Percentiles rank a stretch among this genome's conserved stretches.
Conservation (phyloP, 495 filamentous ascomycete genomes). For the Pyronema omphalodes region DNA sequence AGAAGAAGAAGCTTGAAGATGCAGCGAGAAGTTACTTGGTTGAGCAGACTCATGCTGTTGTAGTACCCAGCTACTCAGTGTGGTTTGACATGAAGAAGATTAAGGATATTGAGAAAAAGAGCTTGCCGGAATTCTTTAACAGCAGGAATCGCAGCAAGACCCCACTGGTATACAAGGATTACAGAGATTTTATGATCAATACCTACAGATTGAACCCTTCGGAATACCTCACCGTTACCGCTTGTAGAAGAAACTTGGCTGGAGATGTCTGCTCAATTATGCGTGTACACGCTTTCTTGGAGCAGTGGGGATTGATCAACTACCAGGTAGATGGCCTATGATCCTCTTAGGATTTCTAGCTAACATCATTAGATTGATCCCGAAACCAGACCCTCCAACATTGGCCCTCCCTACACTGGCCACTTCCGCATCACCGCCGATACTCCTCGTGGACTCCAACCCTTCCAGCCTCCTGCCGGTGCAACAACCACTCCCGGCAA, state of each 20-base stretch:
- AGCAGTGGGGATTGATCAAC: conserved; percentile 97
- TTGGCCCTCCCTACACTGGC: conserved; percentile 89
- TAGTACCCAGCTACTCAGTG: conserved; percentile 84
- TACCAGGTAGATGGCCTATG: conserved; percentile 53
- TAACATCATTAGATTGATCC: conserved; percentile 60
- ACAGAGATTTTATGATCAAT: conserved; percentile 99
- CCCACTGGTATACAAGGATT: conserved; percentile 92
- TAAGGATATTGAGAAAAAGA: conserved; percentile 74
- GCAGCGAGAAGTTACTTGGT: conserved; percentile 79
- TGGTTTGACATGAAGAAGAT: conserved; percentile 98
- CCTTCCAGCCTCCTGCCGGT: conserved; percentile 76
- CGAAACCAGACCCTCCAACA: conserved; percentile 82
- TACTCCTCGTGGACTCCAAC: conserved; percentile 82
- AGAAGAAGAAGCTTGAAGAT: conserved; percentile 63
- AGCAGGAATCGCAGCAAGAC: conserved; percentile 96
- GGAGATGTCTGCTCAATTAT: conserved; percentile 98
- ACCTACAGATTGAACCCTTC: conserved; percentile 88
- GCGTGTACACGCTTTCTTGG: conserved; percentile 94
- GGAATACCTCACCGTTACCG: conserved; percentile 93
- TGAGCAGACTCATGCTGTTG: conserved; percentile 79
- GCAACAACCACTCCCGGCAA: conserved; percentile 55
- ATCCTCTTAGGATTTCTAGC: background rate
- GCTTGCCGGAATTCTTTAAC: conserved; percentile 94
- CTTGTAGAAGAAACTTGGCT: conserved; percentile 87
- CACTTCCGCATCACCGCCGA: conserved; percentile 91